Evolutionary conservation across 2,329 filamentous ascomycete species (phyloP), one percentile per base, ranked within the genome.

Genomic region (Aspergillus japonicus): DNA sequence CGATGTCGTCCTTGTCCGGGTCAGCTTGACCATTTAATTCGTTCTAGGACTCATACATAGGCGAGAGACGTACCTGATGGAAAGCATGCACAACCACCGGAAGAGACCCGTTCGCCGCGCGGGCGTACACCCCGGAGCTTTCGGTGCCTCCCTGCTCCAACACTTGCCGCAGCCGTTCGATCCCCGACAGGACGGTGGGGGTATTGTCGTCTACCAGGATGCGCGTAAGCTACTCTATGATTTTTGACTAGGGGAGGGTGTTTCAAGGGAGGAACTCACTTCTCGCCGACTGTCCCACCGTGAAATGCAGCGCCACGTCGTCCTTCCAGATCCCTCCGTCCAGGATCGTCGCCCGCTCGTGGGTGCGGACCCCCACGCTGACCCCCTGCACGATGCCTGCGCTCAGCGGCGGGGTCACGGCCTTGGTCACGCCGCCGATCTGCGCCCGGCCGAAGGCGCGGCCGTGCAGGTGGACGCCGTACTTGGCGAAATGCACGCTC

Each of bases 401-500:
- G 0, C 69, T 71, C 62, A 81, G 81, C 31, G 86, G 86, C 1
- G 85, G 82, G 0, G 85, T 83, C 54, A 88, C 80, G 50, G 84
- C 84, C 48, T 79, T 79, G 6, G 85, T 87, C 47, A 87, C 82
- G 49, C 85, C 86, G 62, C 85, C 86, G 31, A 76, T 75, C 62
- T 80, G 77, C 2, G 84, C 82, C 8, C 78, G 79, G 11, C 76
- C 75, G 2, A 87, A 78, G 69, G 87, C 86, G 72, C 85, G 84
- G 26, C 78, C 82, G 57, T 83, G 83, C 0, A 80, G 70, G 5
- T 69, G 65, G 1, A 81, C 69, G 2, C 78, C 78, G 52, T 81
- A 75, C 4, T 85, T 73, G 7, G 82, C 87, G 21, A 63, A 68
- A 14, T 64, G 54, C 2, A 66, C 60, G n/a, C 54, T 64, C 14